Evolutionary conservation across 305 asterid species (phyloP).

Genomic region (Vinca major): DNA sequence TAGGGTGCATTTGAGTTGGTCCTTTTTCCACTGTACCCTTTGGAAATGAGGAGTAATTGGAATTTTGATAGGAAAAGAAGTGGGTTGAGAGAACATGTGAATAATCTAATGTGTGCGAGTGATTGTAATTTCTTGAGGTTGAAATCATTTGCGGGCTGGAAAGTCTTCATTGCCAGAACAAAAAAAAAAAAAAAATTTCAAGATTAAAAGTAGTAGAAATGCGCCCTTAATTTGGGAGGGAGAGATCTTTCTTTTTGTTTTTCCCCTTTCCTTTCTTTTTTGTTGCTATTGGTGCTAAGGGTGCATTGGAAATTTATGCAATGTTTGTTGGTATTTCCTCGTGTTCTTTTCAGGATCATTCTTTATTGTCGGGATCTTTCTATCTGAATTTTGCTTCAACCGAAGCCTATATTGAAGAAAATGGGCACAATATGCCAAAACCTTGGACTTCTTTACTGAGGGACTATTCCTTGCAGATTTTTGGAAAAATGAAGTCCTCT

Average conservation of each 20-base stretch:
- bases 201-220: too few species aligned
- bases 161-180: too few species aligned
- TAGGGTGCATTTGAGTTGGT: too few species aligned
- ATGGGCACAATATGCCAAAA: slow-evolving; percentile 25
- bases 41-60: too few species aligned
- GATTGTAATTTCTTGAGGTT: too few species aligned
- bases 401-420: slow-evolving; percentile 24
- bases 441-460: slow-evolving; percentile 49
- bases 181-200: too few species aligned
- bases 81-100: too few species aligned
- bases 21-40: too few species aligned
- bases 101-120: too few species aligned
- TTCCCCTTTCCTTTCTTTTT: too few species aligned
- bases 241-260: not conserved
- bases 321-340: not conserved
- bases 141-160: too few species aligned
- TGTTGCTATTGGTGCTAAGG: not conserved
- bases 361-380: slow-evolving; percentile 32
- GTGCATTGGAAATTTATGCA: not conserved
- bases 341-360: slow-evolving; percentile 51
- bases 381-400: slow-evolving; percentile 32
- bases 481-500: slow-evolving; percentile 38
- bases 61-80: too few species aligned
- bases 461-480: slow-evolving; percentile 36
- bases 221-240: not conserved